These are phyloP conservation scores for Sporothrix euskadiensis DNA, from an alignment of 2,329 filamentous ascomycete species.

Conservation along the genomic window DNA sequence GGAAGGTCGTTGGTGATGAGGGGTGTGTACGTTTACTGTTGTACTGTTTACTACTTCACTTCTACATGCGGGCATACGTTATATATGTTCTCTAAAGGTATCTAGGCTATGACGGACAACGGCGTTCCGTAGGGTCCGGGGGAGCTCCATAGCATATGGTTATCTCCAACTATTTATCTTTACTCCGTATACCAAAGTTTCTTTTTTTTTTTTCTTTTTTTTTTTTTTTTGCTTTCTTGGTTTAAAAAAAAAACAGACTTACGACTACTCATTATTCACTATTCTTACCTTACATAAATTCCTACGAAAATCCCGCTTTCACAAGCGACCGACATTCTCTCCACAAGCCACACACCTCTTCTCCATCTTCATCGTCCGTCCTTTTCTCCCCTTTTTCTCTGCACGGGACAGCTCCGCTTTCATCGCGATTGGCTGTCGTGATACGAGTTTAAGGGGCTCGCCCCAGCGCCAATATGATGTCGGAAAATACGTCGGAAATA, in stretches of 20 bases:
- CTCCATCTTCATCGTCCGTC: not conserved
- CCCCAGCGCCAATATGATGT: not conserved
- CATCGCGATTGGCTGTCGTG: not conserved
- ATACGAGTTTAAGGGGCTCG: not conserved
- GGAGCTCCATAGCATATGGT: not conserved
- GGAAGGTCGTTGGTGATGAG: not conserved
- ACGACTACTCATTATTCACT: too few species aligned
- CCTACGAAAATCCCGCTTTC: not conserved
- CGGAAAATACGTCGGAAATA: constrained; percentile 20
- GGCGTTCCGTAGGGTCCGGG: not conserved
- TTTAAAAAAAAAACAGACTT: too few species aligned
- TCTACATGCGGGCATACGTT: not conserved
- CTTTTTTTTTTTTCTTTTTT: not conserved
- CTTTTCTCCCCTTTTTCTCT: not conserved
- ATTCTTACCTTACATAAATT: not conserved
- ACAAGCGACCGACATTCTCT: not conserved
- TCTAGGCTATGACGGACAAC: not conserved
- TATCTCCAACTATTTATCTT: not conserved
- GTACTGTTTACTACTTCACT: not conserved
- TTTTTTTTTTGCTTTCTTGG: not conserved
- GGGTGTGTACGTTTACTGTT: not conserved
- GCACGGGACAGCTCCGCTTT: not conserved
- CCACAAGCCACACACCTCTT: not conserved
- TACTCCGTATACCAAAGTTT: not conserved
- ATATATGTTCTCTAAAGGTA: not conserved